These are phyloP conservation scores for Volutella citrinella DNA, from an alignment of 2,329 filamentous ascomycete species.

Conservation along the genomic window DNA sequence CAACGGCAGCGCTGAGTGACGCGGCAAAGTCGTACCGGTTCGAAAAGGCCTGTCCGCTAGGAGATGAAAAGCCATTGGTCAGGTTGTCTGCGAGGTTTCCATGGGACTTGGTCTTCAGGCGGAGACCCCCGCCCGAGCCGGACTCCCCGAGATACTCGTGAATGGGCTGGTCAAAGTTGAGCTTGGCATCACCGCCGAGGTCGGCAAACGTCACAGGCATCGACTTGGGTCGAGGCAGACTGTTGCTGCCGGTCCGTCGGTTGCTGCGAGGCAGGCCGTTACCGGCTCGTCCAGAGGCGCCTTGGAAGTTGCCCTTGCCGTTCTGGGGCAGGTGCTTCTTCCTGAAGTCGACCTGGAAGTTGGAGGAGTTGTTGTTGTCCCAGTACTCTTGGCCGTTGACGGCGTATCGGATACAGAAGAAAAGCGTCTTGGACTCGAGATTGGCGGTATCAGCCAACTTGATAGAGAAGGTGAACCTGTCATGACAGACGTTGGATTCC, in stretches of 20 bases:
- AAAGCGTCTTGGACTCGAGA: slow-evolving; percentile 87
- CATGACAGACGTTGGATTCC: slow-evolving; percentile 64
- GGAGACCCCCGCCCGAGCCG: slow-evolving; percentile 53
- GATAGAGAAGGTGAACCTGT: slow-evolving; percentile 93
- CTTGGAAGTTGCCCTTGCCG: slow-evolving; percentile 52
- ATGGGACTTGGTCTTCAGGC: slow-evolving; percentile 68
- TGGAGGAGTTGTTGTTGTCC: slow-evolving; percentile 86
- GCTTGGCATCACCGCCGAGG: slow-evolving; percentile 61
- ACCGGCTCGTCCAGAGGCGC: slow-evolving; percentile 47
- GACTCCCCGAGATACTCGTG: slow-evolving; percentile 64
- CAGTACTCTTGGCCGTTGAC: slow-evolving; percentile 85
- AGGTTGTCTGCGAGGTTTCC: slow-evolving; percentile 61
- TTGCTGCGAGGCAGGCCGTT: slow-evolving; percentile 66
- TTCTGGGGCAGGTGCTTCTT: slow-evolving; percentile 69
- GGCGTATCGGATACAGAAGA: slow-evolving; percentile 85
- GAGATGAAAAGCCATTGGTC: slow-evolving; percentile 47
- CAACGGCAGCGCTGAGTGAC: slow-evolving; percentile 81
- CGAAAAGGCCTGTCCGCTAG: slow-evolving; percentile 74
- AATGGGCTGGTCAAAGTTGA: slow-evolving; percentile 58
- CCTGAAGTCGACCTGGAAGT: slow-evolving; percentile 92
- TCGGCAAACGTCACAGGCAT: slow-evolving; percentile 64
- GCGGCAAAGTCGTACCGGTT: slow-evolving; percentile 95
- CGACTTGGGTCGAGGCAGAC: slow-evolving; percentile 49
- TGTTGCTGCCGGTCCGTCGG: slow-evolving; percentile 43
- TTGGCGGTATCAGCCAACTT: slow-evolving; percentile 88